Evolutionary conservation across 495 filamentous ascomycete species (phyloP).

Genomic region (Penicillium odoratum): DNA sequence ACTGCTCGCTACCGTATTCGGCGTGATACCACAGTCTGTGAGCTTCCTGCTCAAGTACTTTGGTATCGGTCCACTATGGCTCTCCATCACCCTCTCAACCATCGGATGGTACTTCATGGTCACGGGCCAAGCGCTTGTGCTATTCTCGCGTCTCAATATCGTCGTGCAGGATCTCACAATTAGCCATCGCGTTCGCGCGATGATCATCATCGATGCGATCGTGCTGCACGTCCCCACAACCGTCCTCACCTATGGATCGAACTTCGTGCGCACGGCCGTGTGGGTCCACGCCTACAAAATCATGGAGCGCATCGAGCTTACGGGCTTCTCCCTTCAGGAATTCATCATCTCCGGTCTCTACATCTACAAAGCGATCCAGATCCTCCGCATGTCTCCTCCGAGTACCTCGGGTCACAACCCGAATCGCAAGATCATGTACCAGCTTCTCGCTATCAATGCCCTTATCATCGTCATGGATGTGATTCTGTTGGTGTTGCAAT

Average conservation of each 20-base stretch:
- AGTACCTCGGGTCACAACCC: conserved; percentile 19
- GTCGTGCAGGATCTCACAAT: conserved; percentile 32
- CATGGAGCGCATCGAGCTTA: conserved; percentile 48
- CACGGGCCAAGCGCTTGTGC: conserved; percentile 38
- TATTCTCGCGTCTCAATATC: conserved; percentile 40
- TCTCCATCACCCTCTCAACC: conserved; percentile 36
- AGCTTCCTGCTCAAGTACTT: conserved; percentile 42
- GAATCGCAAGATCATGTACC: conserved; percentile 30
- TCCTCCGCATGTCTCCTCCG: conserved; percentile 35
- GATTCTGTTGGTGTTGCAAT: conserved; percentile 13
- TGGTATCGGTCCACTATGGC: conserved; percentile 19
- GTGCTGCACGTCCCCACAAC: conserved; percentile 43
- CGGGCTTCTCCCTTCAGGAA: conserved; percentile 50
- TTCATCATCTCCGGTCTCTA: conserved; percentile 51
- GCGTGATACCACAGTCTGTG: conserved; percentile 37
- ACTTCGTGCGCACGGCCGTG: conserved; percentile 14
- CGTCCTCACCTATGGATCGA: conserved; percentile 38
- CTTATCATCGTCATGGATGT: conserved; percentile 39
- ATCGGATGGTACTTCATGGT: conserved; percentile 47
- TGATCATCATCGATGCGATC: conserved; percentile 40
- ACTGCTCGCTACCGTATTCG: conserved; percentile 34
- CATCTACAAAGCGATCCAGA: conserved; percentile 40
- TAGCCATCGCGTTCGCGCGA: conserved; percentile 29
- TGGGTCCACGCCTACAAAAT: conserved; percentile 39
- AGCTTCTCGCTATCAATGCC: conserved; percentile 44